phyloP scores from a whole-genome alignment of 2,329 filamentous ascomycete species.

The Aspergillus jensenii region DNA sequence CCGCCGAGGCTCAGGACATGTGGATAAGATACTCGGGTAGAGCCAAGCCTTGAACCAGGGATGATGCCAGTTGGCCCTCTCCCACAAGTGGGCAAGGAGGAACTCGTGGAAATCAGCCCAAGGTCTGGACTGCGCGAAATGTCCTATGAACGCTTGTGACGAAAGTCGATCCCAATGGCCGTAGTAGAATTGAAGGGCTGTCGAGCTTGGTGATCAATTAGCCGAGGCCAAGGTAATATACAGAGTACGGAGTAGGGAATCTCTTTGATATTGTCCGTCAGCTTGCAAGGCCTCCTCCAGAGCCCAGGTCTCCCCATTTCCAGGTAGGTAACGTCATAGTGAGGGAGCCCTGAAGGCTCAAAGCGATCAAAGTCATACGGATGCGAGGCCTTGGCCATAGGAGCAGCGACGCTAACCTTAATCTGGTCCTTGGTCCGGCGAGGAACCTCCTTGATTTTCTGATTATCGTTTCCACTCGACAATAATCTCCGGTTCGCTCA shows the following conservation, averaged over 20 bases:
- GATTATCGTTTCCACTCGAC: conserved; percentile 18
- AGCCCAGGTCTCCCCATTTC: background rate
- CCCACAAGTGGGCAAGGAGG: background rate
- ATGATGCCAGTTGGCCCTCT: conserved; percentile 1
- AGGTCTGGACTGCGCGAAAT: conserved; percentile 1
- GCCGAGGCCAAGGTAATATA: background rate
- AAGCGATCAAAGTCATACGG: conserved; percentile 5
- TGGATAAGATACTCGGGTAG: conserved; percentile 11
- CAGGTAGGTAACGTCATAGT: background rate
- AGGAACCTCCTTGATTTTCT: conserved; percentile 10
- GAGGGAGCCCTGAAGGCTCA: background rate
- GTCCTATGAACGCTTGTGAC: conserved; percentile 4
- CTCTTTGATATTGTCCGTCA: background rate
- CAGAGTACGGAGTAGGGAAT: background rate
- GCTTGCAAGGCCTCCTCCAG: background rate
- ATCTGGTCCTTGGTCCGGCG: conserved; percentile 6
- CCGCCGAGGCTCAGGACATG: conserved; percentile 18
- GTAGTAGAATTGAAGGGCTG: conserved; percentile 7
- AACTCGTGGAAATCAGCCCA: conserved; percentile 2
- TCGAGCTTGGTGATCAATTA: background rate
- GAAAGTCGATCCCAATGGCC: conserved; percentile 22
- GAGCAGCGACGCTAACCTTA: conserved; percentile 7
- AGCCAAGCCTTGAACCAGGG: conserved; percentile 15
- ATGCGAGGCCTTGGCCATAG: conserved; percentile 1
- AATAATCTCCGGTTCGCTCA: conserved; percentile 27